Conservation (phyloP, 805 yeast genomes). For the Starmerella potacharoeniae region DNA sequence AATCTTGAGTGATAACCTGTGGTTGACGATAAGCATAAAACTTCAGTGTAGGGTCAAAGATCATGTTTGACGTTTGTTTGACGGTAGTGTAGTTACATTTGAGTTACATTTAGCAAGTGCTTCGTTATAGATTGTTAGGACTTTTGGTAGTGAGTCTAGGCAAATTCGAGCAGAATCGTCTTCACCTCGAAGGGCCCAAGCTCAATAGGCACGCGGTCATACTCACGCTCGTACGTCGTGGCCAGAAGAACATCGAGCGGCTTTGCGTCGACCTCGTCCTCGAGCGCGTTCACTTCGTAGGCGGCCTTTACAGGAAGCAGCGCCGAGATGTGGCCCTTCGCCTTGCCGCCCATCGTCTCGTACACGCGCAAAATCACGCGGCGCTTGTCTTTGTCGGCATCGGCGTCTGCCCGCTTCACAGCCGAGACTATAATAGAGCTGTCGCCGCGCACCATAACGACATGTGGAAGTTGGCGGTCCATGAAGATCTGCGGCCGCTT, state of each 20-base stretch:
- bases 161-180: constrained; percentile 39
- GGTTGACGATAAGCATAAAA: too few relatives aligned
- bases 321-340: constrained; percentile 41
- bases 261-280: constrained; percentile 29
- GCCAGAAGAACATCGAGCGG: constrained; percentile 25
- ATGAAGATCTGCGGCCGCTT: constrained; percentile 7
- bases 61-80: too few relatives aligned
- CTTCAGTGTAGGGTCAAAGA: too few relatives aligned
- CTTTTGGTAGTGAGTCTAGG: not conserved
- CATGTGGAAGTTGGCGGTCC: constrained; percentile 10
- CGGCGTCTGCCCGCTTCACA: constrained; percentile 82
- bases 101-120: too few relatives aligned
- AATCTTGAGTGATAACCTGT: too few relatives aligned
- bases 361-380: constrained; percentile 64
- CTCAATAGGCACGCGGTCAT: constrained; percentile 28
- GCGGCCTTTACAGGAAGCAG: constrained; percentile 43
- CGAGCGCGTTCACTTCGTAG: constrained; percentile 35
- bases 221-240: constrained; percentile 10
- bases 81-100: too few relatives aligned
- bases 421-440: constrained; percentile 57
- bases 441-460: constrained; percentile 33
- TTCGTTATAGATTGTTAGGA: too few relatives aligned
- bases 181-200: constrained; percentile 75
- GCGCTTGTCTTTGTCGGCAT: constrained; percentile 39
- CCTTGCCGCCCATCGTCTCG: constrained; percentile 77